Base-by-base conservation (phyloP, 2,329 filamentous ascomycete genomes). In the Xylariomycetidae sp. region DNA sequence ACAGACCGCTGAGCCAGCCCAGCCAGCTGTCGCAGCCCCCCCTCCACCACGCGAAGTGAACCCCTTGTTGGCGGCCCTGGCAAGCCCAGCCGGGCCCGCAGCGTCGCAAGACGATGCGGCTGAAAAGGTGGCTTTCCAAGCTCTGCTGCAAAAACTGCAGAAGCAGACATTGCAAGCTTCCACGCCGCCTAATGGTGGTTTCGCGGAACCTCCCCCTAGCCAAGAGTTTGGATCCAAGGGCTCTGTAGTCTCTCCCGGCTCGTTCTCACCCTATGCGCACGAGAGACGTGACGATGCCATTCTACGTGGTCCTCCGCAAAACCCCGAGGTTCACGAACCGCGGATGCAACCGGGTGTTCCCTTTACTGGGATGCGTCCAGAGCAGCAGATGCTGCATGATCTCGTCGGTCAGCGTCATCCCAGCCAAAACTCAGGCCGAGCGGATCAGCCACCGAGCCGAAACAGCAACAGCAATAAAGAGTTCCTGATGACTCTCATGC, bases 51-150 rank as follows among this genome's bases (percentile, higher is more conserved):
- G 42, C 12, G 48, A 50, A 33, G 34, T 44, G 19, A 54, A 58
- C 32, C 51, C 55, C 15, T 46, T 58, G 6, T 35, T 58, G 3
- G 49, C 48, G 3, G 50, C 48, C 24, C 36, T 55, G 18, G 35
- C 53, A 32, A 30, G 40, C 33, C 35, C 48, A 37, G 58, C 43
- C 23, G 38, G 14, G 25, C 25, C 20, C 20, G 20, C 20, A 23
- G 8, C 8, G 20, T 44, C 59, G 14, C 63, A 68, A 9, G 61
- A 68, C 5, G 77, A 79, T 41, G 75, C 79, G 32, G 43, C 50
- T n/a, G 89, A 95, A 51, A 86, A 87, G 58, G 83, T 88, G 56
- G 89, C 87, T 1, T 95, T 95, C 59, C 77, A 87, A 44, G 76
- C 80, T 27, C 74, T 95, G 28, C 67, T 95, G 22, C 76, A 84